Conservation (phyloP, 2,329 filamentous ascomycete genomes). For the Coniella vitis region DNA sequence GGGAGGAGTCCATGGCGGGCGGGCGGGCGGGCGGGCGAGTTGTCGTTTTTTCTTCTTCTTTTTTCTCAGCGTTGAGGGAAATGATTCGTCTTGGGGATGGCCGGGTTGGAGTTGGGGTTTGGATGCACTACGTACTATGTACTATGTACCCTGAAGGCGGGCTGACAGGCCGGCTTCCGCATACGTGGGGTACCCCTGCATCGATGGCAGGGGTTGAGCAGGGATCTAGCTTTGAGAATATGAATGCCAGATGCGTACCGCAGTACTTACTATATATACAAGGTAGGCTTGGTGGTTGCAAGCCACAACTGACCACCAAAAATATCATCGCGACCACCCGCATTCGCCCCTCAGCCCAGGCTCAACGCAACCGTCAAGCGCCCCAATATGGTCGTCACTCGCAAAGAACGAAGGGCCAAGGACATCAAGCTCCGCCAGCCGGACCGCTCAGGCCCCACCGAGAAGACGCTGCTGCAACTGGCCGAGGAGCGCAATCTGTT, state of each 20-base stretch:
- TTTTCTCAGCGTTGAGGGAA: no score
- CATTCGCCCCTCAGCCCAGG: not conserved
- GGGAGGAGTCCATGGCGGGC: conserved; percentile 20
- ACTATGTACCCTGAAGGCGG: no score
- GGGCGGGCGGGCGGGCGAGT: not conserved
- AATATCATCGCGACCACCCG: not conserved
- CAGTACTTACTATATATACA: no score
- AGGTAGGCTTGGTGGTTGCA: no score
- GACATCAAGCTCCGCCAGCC: conserved; percentile 61
- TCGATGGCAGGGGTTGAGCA: not conserved
- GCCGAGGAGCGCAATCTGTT: conserved; percentile 59
- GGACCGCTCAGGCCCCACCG: conserved; percentile 53
- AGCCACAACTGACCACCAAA: no score
- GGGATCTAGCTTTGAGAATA: not conserved
- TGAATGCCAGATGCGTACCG: not conserved
- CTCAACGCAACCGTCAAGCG: not conserved
- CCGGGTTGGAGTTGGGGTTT: no score
- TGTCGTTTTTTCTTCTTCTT: no score
- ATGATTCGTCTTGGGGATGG: no score
- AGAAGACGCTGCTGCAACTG: conserved; percentile 66
- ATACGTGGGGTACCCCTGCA: no score
- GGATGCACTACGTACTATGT: no score
- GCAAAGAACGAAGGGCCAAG: conserved; percentile 39
- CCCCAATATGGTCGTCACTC: conserved; percentile 39
- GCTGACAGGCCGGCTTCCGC: no score